Percentiles rank a stretch among this genome's conserved stretches.
These are phyloP conservation scores for Lactarius vividus DNA, from an alignment of 768 basidiomycete genomes.

Conservation along the genomic window DNA sequence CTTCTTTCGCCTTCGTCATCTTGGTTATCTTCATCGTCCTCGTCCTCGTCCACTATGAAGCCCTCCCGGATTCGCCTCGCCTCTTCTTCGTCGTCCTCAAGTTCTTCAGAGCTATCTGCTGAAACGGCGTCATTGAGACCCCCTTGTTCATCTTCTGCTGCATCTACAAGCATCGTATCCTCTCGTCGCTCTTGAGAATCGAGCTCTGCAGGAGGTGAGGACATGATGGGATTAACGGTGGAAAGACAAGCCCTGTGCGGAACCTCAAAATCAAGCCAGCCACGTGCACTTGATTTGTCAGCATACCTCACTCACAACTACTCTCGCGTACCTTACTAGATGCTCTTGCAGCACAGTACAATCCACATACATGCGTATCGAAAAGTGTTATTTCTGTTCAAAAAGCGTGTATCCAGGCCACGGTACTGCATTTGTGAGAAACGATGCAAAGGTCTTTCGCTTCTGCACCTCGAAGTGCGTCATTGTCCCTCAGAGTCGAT, in stretches of 20 bases:
- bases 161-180: conserved; percentile 59
- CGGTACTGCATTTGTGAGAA: conserved; percentile 94
- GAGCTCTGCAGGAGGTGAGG: conserved; percentile 44
- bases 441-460: conserved; percentile 96
- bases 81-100: conserved; percentile 90
- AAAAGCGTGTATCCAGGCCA: conserved; percentile 96
- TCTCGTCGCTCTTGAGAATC: conserved; percentile 43
- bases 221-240: conserved; percentile 43
- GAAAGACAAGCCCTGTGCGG: conserved; percentile 1
- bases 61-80: conserved; percentile 75
- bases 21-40: conserved; percentile 77
- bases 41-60: conserved; percentile 89
- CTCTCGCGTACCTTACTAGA: background rate
- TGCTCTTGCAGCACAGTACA: conserved; percentile 6
- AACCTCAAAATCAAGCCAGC: conserved; percentile 4
- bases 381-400: conserved; percentile 99
- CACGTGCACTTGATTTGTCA: conserved; percentile 24
- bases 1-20: conserved; percentile 54
- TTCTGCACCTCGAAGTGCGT: conserved; percentile 96
- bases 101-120: conserved; percentile 87
- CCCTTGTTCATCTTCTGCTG: conserved; percentile 47
- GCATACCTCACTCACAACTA: background rate
- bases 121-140: conserved; percentile 54
- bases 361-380: conserved; percentile 69
- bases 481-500: background rate